Percentiles rank a stretch among this genome's conserved stretches.
Evolutionary conservation across 2,329 filamentous ascomycete species (phyloP).

Genomic region (Tolypocladium ovalisporum): DNA sequence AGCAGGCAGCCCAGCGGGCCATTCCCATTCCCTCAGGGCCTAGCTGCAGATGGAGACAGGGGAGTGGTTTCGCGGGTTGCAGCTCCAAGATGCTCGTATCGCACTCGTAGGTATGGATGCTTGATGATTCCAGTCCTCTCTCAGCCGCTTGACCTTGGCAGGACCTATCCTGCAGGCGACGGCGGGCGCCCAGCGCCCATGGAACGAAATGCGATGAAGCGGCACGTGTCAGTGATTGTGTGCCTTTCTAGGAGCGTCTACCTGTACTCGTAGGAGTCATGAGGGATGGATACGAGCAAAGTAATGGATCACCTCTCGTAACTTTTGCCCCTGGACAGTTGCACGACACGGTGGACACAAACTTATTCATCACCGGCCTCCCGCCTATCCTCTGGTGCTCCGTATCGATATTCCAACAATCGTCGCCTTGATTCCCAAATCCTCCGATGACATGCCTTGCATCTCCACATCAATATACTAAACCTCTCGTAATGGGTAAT

Average conservation of each 20-base stretch:
- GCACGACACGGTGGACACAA: neutral
- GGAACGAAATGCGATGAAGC: neutral
- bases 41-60: neutral
- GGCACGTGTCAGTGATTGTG: neutral
- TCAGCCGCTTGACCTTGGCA: neutral
- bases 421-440: neutral
- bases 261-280: no score
- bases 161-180: neutral
- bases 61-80: neutral
- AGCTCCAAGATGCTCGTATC: neutral
- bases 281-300: no score
- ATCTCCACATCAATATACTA: neutral
- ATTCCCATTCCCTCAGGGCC: neutral
- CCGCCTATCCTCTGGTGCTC: neutral
- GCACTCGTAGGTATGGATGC: neutral
- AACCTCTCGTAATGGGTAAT: neutral
- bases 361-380: neutral
- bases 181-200: neutral
- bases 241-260: neutral
- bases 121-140: no score
- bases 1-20: neutral
- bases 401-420: no score
- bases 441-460: neutral
- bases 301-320: no score
- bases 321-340: neutral